These are phyloP conservation scores for Catharanthus roseus DNA, from an alignment of 257 asterid genomes.

Conservation along the genomic window DNA sequence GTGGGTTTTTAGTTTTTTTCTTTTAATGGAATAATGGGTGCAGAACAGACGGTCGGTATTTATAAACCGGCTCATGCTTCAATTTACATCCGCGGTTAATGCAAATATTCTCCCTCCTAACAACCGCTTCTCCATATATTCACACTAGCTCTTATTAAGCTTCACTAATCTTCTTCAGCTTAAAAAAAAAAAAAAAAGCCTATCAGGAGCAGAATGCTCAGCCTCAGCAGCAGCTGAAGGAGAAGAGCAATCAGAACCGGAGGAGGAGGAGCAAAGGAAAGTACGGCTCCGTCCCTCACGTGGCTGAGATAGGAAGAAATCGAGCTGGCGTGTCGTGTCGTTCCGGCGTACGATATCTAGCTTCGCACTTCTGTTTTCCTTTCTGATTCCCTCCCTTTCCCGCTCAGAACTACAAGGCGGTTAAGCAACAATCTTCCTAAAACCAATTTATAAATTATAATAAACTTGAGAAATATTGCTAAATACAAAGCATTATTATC, in stretches of 20 bases:
- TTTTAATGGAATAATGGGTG: too few relatives aligned
- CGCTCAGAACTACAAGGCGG: neutral
- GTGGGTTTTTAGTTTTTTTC: too few relatives aligned
- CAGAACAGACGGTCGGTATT: neutral
- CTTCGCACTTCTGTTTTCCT: slow-evolving; percentile 14
- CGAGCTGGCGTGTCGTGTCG: slow-evolving; percentile 1
- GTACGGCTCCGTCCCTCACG: slow-evolving; percentile 2
- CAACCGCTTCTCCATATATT: neutral
- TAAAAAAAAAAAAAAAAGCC: neutral
- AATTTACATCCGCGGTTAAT: neutral
- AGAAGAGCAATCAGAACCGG: neutral
- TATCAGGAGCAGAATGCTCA: neutral
- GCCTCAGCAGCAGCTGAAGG: neutral
- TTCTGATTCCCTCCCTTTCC: neutral
- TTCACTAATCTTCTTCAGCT: neutral
- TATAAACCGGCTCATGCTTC: neutral
- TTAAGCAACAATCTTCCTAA: neutral
- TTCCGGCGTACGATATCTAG: neutral
- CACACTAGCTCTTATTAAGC: neutral
- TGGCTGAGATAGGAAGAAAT: neutral
- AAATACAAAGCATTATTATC: neutral
- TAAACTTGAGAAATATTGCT: neutral
- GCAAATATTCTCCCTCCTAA: neutral
- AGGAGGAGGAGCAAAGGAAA: neutral
- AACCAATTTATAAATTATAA: neutral